phyloP scores from a whole-genome alignment of 2,329 filamentous ascomycete genomes.

The Dothideomycetes sp. region DNA sequence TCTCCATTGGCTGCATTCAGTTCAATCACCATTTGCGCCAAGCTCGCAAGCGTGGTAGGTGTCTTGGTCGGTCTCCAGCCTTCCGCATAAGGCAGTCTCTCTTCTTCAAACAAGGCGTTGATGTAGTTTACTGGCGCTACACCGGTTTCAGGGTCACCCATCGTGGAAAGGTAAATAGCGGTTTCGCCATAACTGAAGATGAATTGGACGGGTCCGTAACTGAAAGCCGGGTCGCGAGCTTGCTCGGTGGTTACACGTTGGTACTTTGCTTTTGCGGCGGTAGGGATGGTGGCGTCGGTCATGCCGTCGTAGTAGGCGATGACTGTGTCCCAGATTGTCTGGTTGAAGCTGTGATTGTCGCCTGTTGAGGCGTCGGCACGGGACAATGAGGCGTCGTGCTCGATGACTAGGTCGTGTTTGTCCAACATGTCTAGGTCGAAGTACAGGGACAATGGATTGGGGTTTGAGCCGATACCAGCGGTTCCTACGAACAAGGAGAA shows the following conservation, averaged over 20 bases:
- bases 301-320: constrained; percentile 20
- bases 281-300: constrained; percentile 20
- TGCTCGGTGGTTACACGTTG: constrained; percentile 22
- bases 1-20: constrained; percentile 3
- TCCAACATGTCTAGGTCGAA: constrained; percentile 7
- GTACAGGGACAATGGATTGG: neutral
- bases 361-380: constrained; percentile 27
- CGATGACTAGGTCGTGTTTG: neutral
- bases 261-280: constrained; percentile 24
- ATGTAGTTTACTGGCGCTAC: constrained; percentile 27
- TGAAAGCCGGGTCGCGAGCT: constrained; percentile 24
- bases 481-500: neutral
- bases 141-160: constrained; percentile 26
- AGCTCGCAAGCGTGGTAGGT: neutral
- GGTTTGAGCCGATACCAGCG: constrained; percentile 2
- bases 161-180: constrained; percentile 27
- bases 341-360: constrained; percentile 28
- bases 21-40: neutral
- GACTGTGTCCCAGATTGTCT: constrained; percentile 23
- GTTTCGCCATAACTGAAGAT: constrained; percentile 30
- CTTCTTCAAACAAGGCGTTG: constrained; percentile 27
- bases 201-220: constrained; percentile 25
- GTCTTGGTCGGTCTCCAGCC: neutral
- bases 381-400: constrained; percentile 17
- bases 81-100: constrained; percentile 1